Evolutionary conservation across 2,329 filamentous ascomycete species (phyloP).

Genomic region (Sporothrix globosa): DNA sequence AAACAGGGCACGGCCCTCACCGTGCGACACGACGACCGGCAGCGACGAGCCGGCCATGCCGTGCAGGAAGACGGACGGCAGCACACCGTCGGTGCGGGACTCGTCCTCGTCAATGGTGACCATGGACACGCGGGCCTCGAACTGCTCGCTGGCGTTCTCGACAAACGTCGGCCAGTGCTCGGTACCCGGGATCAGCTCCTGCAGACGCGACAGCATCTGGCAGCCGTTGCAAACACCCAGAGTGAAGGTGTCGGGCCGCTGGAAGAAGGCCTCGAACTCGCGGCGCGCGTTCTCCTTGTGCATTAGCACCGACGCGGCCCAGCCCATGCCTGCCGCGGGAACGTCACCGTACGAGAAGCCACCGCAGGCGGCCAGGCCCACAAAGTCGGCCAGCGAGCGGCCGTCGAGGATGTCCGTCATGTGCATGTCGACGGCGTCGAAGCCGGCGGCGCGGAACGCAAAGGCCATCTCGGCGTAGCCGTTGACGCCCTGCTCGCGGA

Average conservation of each 20-base stretch:
- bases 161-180: constrained; percentile 84
- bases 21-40: constrained; percentile 87
- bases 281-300: constrained; percentile 74
- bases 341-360: constrained; percentile 85
- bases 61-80: constrained; percentile 80
- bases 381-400: constrained; percentile 78
- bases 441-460: constrained; percentile 87
- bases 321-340: constrained; percentile 90
- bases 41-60: constrained; percentile 82
- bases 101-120: constrained; percentile 68
- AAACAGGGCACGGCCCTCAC: constrained; percentile 82
- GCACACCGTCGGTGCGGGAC: constrained; percentile 38
- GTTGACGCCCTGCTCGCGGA: constrained; percentile 95
- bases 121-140: constrained; percentile 90
- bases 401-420: constrained; percentile 90
- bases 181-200: constrained; percentile 83
- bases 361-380: constrained; percentile 89
- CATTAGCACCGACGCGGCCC: constrained; percentile 90
- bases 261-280: constrained; percentile 85
- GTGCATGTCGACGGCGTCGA: constrained; percentile 89
- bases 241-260: constrained; percentile 84
- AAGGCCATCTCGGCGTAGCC: constrained; percentile 98
- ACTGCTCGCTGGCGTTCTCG: constrained; percentile 82
- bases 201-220: constrained; percentile 86
- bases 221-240: constrained; percentile 97